Evolutionary conservation across 2,329 filamentous ascomycete species (phyloP).

Genomic region (Penicillium brasilianum): DNA sequence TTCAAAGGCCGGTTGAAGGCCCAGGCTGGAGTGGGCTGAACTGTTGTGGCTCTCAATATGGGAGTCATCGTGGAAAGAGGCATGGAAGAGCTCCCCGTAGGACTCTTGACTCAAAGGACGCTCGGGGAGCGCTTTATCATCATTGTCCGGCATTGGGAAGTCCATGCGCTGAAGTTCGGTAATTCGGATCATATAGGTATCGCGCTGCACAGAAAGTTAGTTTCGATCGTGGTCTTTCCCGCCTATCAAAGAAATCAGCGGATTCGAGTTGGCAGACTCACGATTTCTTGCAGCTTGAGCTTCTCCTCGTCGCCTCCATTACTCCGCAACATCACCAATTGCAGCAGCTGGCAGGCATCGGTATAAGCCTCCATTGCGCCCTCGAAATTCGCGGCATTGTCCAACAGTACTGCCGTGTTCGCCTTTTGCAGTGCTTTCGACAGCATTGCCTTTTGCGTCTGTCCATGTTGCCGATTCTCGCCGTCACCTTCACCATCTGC

Average conservation of each 20-base stretch:
- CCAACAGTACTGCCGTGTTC: slow-evolving; percentile 91
- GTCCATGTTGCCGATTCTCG: slow-evolving; percentile 50
- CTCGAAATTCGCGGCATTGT: slow-evolving; percentile 94
- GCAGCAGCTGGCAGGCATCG: slow-evolving; percentile 86
- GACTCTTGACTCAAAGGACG: slow-evolving; percentile 67
- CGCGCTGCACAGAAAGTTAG: slow-evolving; percentile 61
- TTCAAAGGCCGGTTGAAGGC: slow-evolving; percentile 29
- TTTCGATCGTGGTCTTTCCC: not conserved
- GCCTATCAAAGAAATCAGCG: not conserved
- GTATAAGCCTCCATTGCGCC: slow-evolving; percentile 87
- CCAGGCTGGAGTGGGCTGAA: slow-evolving; percentile 58
- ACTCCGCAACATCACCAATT: slow-evolving; percentile 85
- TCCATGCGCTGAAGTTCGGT: slow-evolving; percentile 78
- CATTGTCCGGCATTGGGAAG: slow-evolving; percentile 53
- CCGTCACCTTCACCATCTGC: slow-evolving; percentile 34
- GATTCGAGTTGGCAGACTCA: slow-evolving; percentile 56
- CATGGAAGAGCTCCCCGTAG: slow-evolving; percentile 49
- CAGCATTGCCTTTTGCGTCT: slow-evolving; percentile 91
- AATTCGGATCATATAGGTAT: slow-evolving; percentile 89
- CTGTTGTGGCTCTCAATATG: slow-evolving; percentile 37
- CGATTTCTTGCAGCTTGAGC: slow-evolving; percentile 86
- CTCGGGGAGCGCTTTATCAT: slow-evolving; percentile 78
- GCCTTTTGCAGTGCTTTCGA: slow-evolving; percentile 95
- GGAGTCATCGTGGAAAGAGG: slow-evolving; percentile 38
- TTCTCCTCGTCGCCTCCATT: slow-evolving; percentile 83